Percentiles rank a stretch among this genome's conserved stretches.
These are phyloP conservation scores for Cercospora nicotianae DNA, from an alignment of 2,329 filamentous ascomycete species.

Conservation along the genomic window DNA sequence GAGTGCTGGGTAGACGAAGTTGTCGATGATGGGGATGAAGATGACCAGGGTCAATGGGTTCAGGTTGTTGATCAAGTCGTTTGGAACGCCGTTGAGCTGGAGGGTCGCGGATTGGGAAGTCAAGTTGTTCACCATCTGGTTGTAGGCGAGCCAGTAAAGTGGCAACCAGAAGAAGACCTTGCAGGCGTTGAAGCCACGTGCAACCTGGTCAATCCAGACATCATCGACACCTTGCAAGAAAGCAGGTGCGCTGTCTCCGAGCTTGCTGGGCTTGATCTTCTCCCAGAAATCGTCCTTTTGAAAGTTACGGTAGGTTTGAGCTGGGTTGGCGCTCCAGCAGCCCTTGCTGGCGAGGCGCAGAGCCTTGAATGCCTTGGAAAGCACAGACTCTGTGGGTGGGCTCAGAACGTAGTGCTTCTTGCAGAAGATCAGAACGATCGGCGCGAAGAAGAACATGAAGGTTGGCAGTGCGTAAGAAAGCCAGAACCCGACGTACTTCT, in stretches of 20 bases:
- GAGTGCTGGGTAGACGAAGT: conserved; percentile 48
- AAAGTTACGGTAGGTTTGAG: conserved; percentile 60
- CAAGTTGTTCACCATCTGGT: conserved; percentile 52
- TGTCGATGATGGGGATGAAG: conserved; percentile 49
- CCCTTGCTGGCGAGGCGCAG: conserved; percentile 60
- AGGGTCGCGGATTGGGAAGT: conserved; percentile 47
- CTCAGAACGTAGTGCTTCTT: conserved; percentile 56
- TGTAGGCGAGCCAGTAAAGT: conserved; percentile 62
- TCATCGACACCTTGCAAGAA: conserved; percentile 81
- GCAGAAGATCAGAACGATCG: conserved; percentile 52
- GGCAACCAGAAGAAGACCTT: conserved; percentile 62
- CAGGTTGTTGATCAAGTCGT: conserved; percentile 48
- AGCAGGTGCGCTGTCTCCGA: conserved; percentile 57
- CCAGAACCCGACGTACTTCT: conserved; percentile 66
- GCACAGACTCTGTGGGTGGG: conserved; percentile 67
- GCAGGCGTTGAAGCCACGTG: conserved; percentile 65
- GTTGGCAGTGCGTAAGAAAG: conserved; percentile 63
- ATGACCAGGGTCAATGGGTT: conserved; percentile 40
- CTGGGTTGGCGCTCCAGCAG: conserved; percentile 59
- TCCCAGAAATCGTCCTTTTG: conserved; percentile 62
- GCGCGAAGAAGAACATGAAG: conserved; percentile 64
- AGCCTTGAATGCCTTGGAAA: conserved; percentile 65
- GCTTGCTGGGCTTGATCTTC: conserved; percentile 64
- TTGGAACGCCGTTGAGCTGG: conserved; percentile 49
- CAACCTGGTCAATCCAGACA: conserved; percentile 74